These are phyloP conservation scores for Climacium dendroides DNA, from an alignment of 225 moss, liverwort and hornwort genomes.

Conservation along the genomic window DNA sequence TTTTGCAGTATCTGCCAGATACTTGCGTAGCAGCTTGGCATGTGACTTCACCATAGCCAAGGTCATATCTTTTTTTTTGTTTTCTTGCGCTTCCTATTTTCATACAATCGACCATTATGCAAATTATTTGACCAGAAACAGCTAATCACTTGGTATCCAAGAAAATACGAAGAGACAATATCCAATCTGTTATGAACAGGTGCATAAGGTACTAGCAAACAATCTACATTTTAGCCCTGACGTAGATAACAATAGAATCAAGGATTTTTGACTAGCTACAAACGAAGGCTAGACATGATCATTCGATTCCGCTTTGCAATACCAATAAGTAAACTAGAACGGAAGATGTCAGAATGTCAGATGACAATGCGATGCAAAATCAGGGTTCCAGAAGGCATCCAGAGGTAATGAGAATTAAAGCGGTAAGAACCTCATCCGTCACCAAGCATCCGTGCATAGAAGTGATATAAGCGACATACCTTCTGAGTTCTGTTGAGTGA, in stretches of 20 bases:
- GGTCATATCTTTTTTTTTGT: conserved; percentile 77
- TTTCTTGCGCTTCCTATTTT: conserved; percentile 68
- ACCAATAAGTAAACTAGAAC: not conserved
- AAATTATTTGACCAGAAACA: not conserved
- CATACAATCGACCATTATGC: not conserved
- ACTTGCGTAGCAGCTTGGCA: conserved; percentile 84
- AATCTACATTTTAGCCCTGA: not conserved
- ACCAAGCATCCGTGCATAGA: not conserved
- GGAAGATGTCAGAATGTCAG: not conserved
- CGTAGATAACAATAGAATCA: not conserved
- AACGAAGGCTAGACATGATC: not conserved
- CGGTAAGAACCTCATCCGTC: not conserved
- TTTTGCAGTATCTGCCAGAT: conserved; percentile 81
- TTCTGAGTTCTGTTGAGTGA: conserved; percentile 74
- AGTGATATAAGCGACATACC: conserved; percentile 12
- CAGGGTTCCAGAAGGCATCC: not conserved
- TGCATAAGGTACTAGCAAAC: not conserved
- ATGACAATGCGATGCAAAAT: not conserved
- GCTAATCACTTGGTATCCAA: not conserved
- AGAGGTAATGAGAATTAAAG: not conserved
- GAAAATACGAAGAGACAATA: not conserved
- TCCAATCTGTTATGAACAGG: not conserved
- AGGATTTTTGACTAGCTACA: not conserved
- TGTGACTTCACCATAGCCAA: conserved; percentile 83
- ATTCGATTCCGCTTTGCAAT: not conserved